These are phyloP conservation scores for Eutypa lata DNA, from an alignment of 2,329 filamentous ascomycete species.

Conservation along the genomic window DNA sequence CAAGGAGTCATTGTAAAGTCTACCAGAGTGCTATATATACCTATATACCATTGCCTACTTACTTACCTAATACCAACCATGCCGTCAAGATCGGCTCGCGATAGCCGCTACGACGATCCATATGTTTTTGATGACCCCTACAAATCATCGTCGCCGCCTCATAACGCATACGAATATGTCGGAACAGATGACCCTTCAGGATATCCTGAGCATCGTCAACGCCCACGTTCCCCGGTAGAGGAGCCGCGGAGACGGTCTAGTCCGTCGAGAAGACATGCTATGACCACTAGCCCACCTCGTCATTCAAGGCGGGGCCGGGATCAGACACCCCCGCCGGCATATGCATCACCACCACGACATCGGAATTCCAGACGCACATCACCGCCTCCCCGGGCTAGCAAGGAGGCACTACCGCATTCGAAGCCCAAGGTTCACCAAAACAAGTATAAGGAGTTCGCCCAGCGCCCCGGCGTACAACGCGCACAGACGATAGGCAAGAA, in stretches of 20 bases:
- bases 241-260: constrained; percentile 12
- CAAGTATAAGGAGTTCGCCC: constrained; percentile 13
- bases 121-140: constrained; percentile 27
- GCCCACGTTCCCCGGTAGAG: constrained; percentile 11
- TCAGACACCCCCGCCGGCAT: constrained; percentile 5
- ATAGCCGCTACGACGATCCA: constrained; percentile 24
- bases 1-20: no score
- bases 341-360: constrained; percentile 11
- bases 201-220: constrained; percentile 11
- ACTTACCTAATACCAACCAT: constrained; percentile 12
- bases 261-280: constrained; percentile 13
- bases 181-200: constrained; percentile 24
- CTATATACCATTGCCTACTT: no score
- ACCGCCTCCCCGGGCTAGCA: constrained; percentile 5
- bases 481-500: constrained; percentile 22
- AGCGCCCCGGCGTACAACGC: constrained; percentile 23
- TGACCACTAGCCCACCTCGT: constrained; percentile 24
- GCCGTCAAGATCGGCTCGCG: constrained; percentile 20
- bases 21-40: no score
- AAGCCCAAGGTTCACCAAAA: constrained; percentile 9
- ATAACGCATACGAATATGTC: constrained; percentile 24
- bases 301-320: constrained; percentile 12
- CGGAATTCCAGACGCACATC: constrained; percentile 7
- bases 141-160: constrained; percentile 17
- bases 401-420: constrained; percentile 2